Percentiles rank a stretch among this genome's conserved stretches.
These are phyloP conservation scores for Halenospora varia DNA, from an alignment of 495 filamentous ascomycete genomes.

Conservation along the genomic window DNA sequence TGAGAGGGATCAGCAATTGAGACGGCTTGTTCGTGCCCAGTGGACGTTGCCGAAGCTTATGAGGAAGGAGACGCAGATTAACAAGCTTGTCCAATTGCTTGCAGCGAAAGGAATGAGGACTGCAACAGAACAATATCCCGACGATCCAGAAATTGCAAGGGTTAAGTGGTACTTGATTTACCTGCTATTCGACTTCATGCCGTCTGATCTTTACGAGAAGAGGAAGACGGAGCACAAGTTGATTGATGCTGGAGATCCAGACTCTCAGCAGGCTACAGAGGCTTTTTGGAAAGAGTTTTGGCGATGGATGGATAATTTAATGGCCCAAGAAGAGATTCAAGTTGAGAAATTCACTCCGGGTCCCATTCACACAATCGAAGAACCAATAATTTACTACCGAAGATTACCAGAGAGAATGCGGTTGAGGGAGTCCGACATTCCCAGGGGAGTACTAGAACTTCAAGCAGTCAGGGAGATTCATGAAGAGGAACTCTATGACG, in stretches of 20 bases:
- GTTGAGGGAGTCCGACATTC: background rate
- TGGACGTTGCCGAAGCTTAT: background rate
- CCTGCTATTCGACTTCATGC: background rate
- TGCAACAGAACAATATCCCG: background rate
- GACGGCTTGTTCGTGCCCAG: background rate
- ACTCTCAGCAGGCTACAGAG: background rate
- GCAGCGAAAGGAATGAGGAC: too few relatives aligned
- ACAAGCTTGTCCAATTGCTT: too few relatives aligned
- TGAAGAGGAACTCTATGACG: too few relatives aligned
- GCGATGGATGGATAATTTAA: background rate
- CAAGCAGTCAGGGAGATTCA: too few relatives aligned
- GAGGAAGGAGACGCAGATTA: background rate
- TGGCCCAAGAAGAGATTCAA: background rate
- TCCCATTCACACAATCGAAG: background rate
- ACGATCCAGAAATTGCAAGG: background rate
- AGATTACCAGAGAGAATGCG: background rate
- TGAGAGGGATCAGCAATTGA: constrained; percentile 3
- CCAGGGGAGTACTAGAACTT: background rate
- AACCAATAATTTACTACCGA: background rate
- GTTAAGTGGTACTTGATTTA: background rate
- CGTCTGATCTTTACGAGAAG: background rate
- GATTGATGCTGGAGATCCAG: background rate
- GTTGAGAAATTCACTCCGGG: background rate
- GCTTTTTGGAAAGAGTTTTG: background rate
- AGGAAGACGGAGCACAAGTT: too few relatives aligned